Conservation (phyloP, 108 stramenopile genomes). For the Nannochloropsis gaditana region DNA sequence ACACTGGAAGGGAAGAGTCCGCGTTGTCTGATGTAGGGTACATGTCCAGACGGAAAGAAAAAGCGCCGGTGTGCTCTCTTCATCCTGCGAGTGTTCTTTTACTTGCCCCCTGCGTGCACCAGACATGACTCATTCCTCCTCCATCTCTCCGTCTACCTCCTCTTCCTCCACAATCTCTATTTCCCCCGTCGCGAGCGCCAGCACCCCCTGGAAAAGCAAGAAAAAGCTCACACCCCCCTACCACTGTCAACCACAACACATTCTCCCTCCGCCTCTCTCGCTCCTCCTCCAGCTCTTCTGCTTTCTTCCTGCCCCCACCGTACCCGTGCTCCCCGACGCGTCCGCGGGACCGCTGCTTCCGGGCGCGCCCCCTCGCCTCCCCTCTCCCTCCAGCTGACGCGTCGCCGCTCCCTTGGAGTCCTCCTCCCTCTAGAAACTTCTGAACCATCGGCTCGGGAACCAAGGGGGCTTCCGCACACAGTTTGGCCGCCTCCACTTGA, state of each 20-base stretch:
- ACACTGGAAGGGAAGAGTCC: too few species aligned
- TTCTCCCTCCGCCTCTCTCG: background rate
- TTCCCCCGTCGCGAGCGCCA: background rate
- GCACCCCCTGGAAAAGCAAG: background rate
- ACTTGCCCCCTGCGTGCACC: background rate
- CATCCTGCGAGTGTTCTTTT: too few species aligned
- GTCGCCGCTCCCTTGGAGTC: background rate
- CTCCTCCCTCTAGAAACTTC: background rate
- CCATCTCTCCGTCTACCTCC: background rate
- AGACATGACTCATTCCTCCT: background rate
- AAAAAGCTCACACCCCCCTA: background rate
- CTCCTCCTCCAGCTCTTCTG: background rate
- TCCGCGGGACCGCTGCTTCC: background rate
- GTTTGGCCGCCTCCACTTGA: background rate
- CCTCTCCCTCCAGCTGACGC: background rate
- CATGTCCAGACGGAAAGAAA: too few species aligned
- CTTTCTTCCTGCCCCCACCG: background rate
- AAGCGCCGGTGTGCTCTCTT: too few species aligned
- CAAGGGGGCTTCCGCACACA: background rate
- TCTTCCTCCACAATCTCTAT: constrained; percentile 8
- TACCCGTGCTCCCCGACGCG: too few species aligned
- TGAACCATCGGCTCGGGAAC: constrained; percentile 17
- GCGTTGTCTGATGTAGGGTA: too few species aligned
- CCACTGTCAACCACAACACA: constrained; percentile 17
- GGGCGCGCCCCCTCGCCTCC: background rate